A percentile compares a stretch with the other conserved stretches of the same genome.
phyloP scores from a whole-genome alignment of 2,329 filamentous ascomycete genomes.

The Fusarium sp. region DNA sequence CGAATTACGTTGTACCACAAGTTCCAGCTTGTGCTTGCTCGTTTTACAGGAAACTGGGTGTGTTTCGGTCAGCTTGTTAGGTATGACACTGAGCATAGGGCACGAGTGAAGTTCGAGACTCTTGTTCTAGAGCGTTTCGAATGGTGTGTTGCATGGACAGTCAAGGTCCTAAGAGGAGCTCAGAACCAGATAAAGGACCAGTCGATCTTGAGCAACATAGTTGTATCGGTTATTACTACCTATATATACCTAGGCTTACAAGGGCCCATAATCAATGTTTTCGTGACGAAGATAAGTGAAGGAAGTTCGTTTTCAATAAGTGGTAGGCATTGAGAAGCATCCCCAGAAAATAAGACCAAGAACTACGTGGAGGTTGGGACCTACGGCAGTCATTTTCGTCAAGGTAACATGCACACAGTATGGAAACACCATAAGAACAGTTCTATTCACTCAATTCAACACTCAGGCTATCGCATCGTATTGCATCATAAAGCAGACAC shows the following conservation, averaged over 20 bases:
- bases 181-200: neutral
- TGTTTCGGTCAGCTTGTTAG: neutral
- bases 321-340: neutral
- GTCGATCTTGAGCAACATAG: neutral
- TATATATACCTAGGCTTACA: neutral
- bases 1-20: slow-evolving; percentile 1
- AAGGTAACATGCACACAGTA: neutral
- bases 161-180: neutral
- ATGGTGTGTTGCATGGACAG: neutral
- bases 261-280: neutral
- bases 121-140: neutral
- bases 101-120: neutral
- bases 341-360: neutral
- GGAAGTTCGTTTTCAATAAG: neutral
- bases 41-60: neutral
- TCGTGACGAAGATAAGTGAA: neutral
- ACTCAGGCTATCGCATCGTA: slow-evolving; percentile 35
- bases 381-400: neutral
- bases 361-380: neutral
- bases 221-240: neutral
- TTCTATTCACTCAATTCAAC: slow-evolving; percentile 30
- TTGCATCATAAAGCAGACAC: slow-evolving; percentile 28
- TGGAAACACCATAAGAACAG: neutral
- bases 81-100: neutral
- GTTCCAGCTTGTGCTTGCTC: slow-evolving; percentile 23